phyloP scores from a whole-genome alignment of 768 basidiomycete species.

The Hebeloma cylindrosporum region DNA sequence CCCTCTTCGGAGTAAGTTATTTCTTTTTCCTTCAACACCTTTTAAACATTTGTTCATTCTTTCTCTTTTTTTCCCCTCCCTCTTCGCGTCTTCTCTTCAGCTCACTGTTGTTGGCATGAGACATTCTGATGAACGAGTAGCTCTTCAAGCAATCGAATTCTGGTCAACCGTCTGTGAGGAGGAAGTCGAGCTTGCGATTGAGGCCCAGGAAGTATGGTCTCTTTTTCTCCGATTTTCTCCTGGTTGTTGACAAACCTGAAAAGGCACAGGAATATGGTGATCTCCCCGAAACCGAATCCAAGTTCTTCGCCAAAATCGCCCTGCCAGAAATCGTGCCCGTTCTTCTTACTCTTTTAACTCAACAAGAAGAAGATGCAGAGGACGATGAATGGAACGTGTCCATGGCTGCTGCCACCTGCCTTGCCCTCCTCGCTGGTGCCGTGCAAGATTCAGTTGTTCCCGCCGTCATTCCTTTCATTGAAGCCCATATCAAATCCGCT shows the following conservation, averaged over 20 bases:
- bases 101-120: conserved; percentile 98
- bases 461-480: conserved; percentile 96
- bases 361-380: conserved; percentile 95
- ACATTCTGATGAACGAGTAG: conserved; percentile 85
- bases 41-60: too few species aligned
- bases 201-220: conserved; percentile 78
- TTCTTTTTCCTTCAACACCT: conserved; percentile 18
- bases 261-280: conserved; percentile 92
- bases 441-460: conserved; percentile 90
- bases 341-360: conserved; percentile 81
- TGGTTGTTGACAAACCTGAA: conserved; percentile 10
- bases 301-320: conserved; percentile 91
- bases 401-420: conserved; percentile 94
- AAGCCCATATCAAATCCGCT: conserved; percentile 86
- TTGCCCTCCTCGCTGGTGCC: conserved; percentile 84
- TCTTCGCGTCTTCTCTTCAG: conserved; percentile 38
- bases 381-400: conserved; percentile 99
- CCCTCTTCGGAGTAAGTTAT: conserved; percentile 83
- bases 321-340: conserved; percentile 95
- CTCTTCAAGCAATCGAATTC: conserved; percentile 96
- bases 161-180: conserved; percentile 99
- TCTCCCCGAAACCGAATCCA: conserved; percentile 79
- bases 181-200: conserved; percentile 88
- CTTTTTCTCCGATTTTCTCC: not conserved
- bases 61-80: conserved; percentile 8